phyloP scores from a whole-genome alignment of 208 protist species.

The Wallacemonas sp. region DNA sequence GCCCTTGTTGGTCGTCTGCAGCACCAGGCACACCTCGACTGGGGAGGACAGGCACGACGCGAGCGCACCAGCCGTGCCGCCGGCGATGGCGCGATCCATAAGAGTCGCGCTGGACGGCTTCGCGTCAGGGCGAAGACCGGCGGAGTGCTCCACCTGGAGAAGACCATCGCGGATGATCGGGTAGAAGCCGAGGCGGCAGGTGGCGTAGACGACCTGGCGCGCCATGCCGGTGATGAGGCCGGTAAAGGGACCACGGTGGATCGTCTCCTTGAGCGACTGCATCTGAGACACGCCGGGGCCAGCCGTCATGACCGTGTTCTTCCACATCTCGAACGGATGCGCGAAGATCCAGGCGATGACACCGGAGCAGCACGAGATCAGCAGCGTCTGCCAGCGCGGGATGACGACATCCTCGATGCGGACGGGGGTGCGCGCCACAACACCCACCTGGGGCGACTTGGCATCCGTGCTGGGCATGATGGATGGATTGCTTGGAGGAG shows the following conservation, averaged over 20 bases:
- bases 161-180: conserved; percentile 87
- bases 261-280: conserved; percentile 42
- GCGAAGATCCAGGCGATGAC: conserved; percentile 90
- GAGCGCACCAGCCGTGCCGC: conserved; percentile 75
- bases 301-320: conserved; percentile 90
- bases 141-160: conserved; percentile 39
- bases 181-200: conserved; percentile 87
- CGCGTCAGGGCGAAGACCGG: conserved; percentile 40
- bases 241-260: conserved; percentile 78
- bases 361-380: conserved; percentile 78
- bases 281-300: conserved; percentile 50
- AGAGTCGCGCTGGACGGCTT: conserved; percentile 55
- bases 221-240: conserved; percentile 74
- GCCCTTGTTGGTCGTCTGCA: conserved; percentile 80
- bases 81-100: conserved; percentile 76
- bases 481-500: not conserved
- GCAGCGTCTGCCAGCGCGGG: conserved; percentile 60
- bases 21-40: conserved; percentile 89
- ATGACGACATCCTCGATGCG: conserved; percentile 27
- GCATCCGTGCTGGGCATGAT: not conserved
- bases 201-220: conserved; percentile 92
- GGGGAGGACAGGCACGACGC: conserved; percentile 87
- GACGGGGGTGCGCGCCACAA: not conserved
- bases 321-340: conserved; percentile 94
- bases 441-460: too few relatives aligned